These are phyloP conservation scores for Camelina hispida DNA, from an alignment of 345 rosid genomes.

Conservation along the genomic window DNA sequence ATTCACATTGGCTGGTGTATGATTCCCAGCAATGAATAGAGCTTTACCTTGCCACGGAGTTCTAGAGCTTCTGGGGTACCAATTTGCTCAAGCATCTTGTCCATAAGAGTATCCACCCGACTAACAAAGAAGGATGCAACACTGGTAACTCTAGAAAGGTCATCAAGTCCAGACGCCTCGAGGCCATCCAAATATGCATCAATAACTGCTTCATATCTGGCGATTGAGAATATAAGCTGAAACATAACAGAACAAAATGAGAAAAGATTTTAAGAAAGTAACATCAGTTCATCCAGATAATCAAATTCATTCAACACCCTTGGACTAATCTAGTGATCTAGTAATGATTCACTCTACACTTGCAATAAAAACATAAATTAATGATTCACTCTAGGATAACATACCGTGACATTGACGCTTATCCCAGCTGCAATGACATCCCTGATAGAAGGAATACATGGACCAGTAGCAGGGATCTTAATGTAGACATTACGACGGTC, in stretches of 20 bases:
- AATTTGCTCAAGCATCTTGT: constrained; percentile 91
- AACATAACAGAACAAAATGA: constrained; percentile 24
- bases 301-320: background rate
- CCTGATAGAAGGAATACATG: constrained; percentile 89
- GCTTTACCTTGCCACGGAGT: constrained; percentile 89
- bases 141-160: constrained; percentile 94
- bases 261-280: background rate
- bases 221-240: constrained; percentile 94
- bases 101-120: constrained; percentile 93
- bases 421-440: constrained; percentile 88
- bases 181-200: constrained; percentile 99
- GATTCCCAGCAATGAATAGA: constrained; percentile 8
- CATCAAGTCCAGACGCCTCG: constrained; percentile 89
- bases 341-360: background rate
- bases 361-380: constrained; percentile 4
- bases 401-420: constrained; percentile 95
- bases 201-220: constrained; percentile 90
- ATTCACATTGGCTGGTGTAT: constrained; percentile 1
- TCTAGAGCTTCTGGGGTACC: constrained; percentile 96
- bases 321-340: constrained; percentile 10
- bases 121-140: constrained; percentile 99
- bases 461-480: constrained; percentile 94
- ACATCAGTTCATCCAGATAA: background rate
- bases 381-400: constrained; percentile 33
- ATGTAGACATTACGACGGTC: constrained; percentile 87